Evolutionary conservation across 2,329 filamentous ascomycete species (phyloP).

Genomic region (Hysterium pulicare): DNA sequence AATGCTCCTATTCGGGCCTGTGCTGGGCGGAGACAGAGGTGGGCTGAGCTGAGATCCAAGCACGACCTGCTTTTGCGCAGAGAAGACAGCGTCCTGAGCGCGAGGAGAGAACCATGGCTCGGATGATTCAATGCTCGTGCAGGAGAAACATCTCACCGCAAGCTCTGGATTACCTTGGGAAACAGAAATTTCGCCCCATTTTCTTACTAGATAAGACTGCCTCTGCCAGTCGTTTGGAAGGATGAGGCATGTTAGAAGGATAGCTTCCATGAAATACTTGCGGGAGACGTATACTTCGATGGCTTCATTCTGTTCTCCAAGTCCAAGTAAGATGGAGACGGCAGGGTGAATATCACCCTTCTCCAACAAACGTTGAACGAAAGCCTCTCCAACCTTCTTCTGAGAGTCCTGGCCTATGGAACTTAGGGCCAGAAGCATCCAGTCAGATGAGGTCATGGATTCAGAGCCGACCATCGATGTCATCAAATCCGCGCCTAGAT

Average conservation of each 20-base stretch:
- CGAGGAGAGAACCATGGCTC: conserved; percentile 87
- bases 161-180: conserved; percentile 83
- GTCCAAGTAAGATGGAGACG: conserved; percentile 85
- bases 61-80: conserved; percentile 51
- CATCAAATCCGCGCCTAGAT: conserved; percentile 78
- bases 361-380: conserved; percentile 85
- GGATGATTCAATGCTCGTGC: conserved; percentile 77
- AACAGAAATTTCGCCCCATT: conserved; percentile 93
- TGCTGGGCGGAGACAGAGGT: conserved; percentile 68
- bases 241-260: conserved; percentile 79
- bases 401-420: conserved; percentile 75
- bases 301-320: conserved; percentile 90
- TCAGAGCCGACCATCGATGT: conserved; percentile 69
- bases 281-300: conserved; percentile 95
- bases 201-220: conserved; percentile 80
- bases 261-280: conserved; percentile 86
- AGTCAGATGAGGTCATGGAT: conserved; percentile 89
- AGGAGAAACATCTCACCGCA: conserved; percentile 90
- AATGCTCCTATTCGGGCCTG: conserved; percentile 53
- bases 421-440: conserved; percentile 92
- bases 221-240: conserved; percentile 87
- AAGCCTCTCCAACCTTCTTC: conserved; percentile 85
- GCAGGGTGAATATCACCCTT: conserved; percentile 88
- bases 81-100: conserved; percentile 59
- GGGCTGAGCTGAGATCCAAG: conserved; percentile 61